Percentiles rank a stretch among this genome's conserved stretches.
Conservation (phyloP, 179 eudicot species). For the Spinacia oleracea region DNA sequence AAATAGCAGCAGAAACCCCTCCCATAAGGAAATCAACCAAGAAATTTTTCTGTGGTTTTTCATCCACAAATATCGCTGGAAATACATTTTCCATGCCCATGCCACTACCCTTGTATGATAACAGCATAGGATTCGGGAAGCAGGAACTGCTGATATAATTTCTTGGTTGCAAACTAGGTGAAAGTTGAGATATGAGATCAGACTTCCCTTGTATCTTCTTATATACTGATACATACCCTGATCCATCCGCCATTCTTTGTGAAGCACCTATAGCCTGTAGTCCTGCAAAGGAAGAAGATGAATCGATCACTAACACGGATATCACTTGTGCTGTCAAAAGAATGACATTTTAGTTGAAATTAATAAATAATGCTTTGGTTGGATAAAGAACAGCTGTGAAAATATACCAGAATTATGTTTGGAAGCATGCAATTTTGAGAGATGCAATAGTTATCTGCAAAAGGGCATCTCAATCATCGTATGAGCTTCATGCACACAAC, state of each 20-base stretch:
- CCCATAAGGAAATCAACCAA: conserved; percentile 57
- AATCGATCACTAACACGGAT: background rate
- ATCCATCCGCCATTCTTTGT: conserved; percentile 49
- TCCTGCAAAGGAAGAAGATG: conserved; percentile 29
- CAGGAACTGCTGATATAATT: conserved; percentile 23
- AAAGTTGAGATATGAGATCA: conserved; percentile 36
- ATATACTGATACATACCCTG: conserved; percentile 37
- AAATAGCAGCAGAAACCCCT: conserved; percentile 55
- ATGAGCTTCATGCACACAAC: background rate
- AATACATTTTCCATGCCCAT: conserved; percentile 31
- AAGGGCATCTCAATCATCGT: background rate
- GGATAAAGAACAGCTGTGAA: too few species aligned
- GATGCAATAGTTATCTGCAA: background rate
- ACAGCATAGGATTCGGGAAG: conserved; percentile 28
- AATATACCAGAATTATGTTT: too few species aligned
- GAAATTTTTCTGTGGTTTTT: conserved; percentile 38
- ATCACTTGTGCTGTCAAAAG: conserved; percentile 15
- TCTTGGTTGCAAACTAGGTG: conserved; percentile 38
- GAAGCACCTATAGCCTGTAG: conserved; percentile 1
- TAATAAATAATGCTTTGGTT: too few species aligned
- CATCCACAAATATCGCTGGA: conserved; percentile 38
- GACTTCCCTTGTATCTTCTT: conserved; percentile 50
- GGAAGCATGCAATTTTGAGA: background rate
- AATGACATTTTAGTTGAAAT: background rate
- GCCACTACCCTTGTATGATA: conserved; percentile 25